Evolutionary conservation across 768 basidiomycete genomes (phyloP).

Genomic region (Leccinellum luteum): DNA sequence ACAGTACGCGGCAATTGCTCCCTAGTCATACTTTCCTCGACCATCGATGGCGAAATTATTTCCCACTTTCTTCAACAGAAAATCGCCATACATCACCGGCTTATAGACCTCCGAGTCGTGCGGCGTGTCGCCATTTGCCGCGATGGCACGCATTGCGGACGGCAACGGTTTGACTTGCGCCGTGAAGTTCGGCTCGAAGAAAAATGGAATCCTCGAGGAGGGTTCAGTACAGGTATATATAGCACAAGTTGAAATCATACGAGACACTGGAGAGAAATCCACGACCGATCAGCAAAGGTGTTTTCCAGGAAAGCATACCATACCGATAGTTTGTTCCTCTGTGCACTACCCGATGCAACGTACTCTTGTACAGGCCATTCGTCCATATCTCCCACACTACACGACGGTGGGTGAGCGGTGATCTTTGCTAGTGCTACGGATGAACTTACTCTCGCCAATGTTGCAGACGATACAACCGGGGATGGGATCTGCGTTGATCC

Average conservation of each 20-base stretch:
- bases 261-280: slow-evolving; percentile 52
- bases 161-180: slow-evolving; percentile 65
- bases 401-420: neutral
- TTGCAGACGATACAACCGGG: slow-evolving; percentile 87
- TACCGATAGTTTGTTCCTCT: slow-evolving; percentile 63
- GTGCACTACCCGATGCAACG: slow-evolving; percentile 88
- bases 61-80: slow-evolving; percentile 68
- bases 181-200: slow-evolving; percentile 89
- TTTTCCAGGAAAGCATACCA: slow-evolving; percentile 2
- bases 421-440: neutral
- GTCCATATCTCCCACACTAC: slow-evolving; percentile 94
- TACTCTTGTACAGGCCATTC: slow-evolving; percentile 81
- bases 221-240: slow-evolving; percentile 2
- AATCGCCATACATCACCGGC: slow-evolving; percentile 74
- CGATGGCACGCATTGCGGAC: slow-evolving; percentile 47
- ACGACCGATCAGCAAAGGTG: neutral
- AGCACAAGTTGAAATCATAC: slow-evolving; percentile 39
- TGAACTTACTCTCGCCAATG: slow-evolving; percentile 78
- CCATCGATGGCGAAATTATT: slow-evolving; percentile 60
- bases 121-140: slow-evolving; percentile 10
- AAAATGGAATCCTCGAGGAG: slow-evolving; percentile 73
- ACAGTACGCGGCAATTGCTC: too few species aligned
- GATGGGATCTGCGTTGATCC: slow-evolving; percentile 85
- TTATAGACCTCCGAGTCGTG: slow-evolving; percentile 35
- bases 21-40: slow-evolving; percentile 32